A percentile compares a stretch with the other conserved stretches of the same genome.
These are phyloP conservation scores for Coemansia sp. DNA, from an alignment of 192 early-diverging fungal genomes.

Conservation along the genomic window DNA sequence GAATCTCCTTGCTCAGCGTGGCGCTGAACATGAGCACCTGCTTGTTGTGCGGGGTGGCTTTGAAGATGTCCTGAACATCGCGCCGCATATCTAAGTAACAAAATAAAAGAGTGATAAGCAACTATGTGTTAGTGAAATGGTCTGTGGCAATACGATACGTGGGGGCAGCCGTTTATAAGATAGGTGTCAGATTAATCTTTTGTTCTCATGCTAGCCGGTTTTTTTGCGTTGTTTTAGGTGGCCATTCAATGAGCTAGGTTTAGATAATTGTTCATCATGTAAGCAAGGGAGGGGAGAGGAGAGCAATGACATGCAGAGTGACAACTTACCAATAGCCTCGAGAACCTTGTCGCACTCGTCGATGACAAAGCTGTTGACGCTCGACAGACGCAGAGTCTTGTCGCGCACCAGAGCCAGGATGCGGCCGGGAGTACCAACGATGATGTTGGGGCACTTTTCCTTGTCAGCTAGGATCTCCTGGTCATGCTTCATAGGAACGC, in stretches of 20 bases:
- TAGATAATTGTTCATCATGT: constrained; percentile 64
- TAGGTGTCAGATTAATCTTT: constrained; percentile 8
- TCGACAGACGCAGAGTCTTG: constrained; percentile 75
- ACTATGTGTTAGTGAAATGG: neutral
- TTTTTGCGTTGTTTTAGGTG: constrained; percentile 35
- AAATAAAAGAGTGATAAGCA: neutral
- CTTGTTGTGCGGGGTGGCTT: constrained; percentile 91
- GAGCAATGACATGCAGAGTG: neutral
- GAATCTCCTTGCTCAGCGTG: constrained; percentile 90
- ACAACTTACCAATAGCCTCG: constrained; percentile 80
- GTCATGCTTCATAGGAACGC: constrained; percentile 75
- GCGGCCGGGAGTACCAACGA: constrained; percentile 97
- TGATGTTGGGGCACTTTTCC: constrained; percentile 90
- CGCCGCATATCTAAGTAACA: constrained; percentile 84
- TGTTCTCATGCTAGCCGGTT: constrained; percentile 35
- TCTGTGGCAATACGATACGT: neutral
- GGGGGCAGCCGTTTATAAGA: neutral
- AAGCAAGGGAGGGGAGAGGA: neutral
- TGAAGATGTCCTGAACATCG: constrained; percentile 96
- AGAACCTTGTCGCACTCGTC: constrained; percentile 99
- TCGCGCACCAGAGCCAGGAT: constrained; percentile 82
- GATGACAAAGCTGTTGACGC: constrained; percentile 96
- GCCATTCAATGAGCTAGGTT: constrained; percentile 79
- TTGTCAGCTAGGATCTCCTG: constrained; percentile 75
- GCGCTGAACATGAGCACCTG: constrained; percentile 99